Percentiles rank a stretch among this genome's conserved stretches.
Conservation (phyloP, 139 green algal species). For the Micromonas commoda region DNA sequence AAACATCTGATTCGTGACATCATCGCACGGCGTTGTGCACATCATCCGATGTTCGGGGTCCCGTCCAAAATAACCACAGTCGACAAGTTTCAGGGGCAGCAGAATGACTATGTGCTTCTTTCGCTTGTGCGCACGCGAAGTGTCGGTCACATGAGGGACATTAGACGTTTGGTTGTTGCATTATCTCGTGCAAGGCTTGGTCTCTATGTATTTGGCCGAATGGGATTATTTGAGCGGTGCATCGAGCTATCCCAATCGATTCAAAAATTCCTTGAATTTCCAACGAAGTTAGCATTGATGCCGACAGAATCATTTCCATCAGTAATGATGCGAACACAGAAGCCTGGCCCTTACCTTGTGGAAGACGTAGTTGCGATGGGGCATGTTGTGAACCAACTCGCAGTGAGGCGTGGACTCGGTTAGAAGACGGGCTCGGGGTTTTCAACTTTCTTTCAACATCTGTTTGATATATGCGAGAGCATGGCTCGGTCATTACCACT, state of each 20-base stretch:
- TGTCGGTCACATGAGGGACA: slow-evolving; percentile 92
- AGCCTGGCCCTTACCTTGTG: too few relatives aligned
- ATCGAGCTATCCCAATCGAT: slow-evolving; percentile 88
- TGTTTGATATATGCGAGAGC: too few relatives aligned
- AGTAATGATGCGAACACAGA: too few relatives aligned
- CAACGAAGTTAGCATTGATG: slow-evolving; percentile 63
- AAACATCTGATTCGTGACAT: slow-evolving; percentile 89
- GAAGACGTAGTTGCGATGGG: too few relatives aligned
- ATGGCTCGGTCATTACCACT: too few relatives aligned
- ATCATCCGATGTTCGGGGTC: slow-evolving; percentile 72
- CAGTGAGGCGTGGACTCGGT: too few relatives aligned
- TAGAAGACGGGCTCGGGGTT: too few relatives aligned
- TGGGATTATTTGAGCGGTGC: slow-evolving; percentile 81
- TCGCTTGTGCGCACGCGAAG: slow-evolving; percentile 79
- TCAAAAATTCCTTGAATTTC: slow-evolving; percentile 64
- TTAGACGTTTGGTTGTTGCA: slow-evolving; percentile 90
- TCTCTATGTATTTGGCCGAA: slow-evolving; percentile 88
- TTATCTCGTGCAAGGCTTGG: slow-evolving; percentile 84
- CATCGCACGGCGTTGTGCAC: slow-evolving; percentile 73
- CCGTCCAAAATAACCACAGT: slow-evolving; percentile 89
- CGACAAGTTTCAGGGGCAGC: slow-evolving; percentile 97
- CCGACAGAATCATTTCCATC: slow-evolving; percentile 13
- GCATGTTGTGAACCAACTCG: too few relatives aligned
- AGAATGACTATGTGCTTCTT: slow-evolving; percentile 95
- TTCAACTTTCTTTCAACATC: too few relatives aligned